Percentiles rank a stretch among this genome's conserved stretches.
Evolutionary conservation across 2,329 filamentous ascomycete species (phyloP).

Genomic region (Diplodia sapinea): DNA sequence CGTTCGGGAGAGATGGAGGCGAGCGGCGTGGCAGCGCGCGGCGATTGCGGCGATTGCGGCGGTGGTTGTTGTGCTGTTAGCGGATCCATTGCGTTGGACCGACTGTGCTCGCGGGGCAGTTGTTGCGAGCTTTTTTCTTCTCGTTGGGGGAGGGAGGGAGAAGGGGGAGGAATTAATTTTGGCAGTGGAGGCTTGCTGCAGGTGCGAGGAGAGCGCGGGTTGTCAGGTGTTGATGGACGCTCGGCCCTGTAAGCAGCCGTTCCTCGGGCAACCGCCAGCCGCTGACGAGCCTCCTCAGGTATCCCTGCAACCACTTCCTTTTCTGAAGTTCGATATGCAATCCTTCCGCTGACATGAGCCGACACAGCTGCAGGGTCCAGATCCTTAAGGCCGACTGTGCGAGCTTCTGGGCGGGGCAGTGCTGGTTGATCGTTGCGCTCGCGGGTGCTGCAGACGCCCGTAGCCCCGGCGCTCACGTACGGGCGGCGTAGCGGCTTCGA

Average conservation of each 20-base stretch:
- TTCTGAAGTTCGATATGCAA: background rate
- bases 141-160: background rate
- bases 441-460: background rate
- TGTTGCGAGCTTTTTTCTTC: conserved; percentile 6
- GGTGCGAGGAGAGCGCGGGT: background rate
- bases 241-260: background rate
- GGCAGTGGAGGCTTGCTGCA: background rate
- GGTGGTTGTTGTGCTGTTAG: background rate
- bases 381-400: background rate
- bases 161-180: conserved; percentile 6
- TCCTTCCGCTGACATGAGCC: background rate
- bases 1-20: conserved; percentile 69
- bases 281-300: background rate
- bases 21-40: conserved; percentile 63
- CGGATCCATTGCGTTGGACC: conserved; percentile 18
- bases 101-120: background rate
- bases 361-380: background rate
- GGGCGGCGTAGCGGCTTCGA: background rate
- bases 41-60: conserved; percentile 10
- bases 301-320: background rate
- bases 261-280: conserved; percentile 12
- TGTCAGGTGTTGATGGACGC: background rate
- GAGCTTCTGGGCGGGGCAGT: background rate
- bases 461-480: background rate
- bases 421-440: background rate